These are phyloP conservation scores for Mortierella polycephala DNA, from an alignment of 371 early-diverging fungal species.

Conservation along the genomic window DNA sequence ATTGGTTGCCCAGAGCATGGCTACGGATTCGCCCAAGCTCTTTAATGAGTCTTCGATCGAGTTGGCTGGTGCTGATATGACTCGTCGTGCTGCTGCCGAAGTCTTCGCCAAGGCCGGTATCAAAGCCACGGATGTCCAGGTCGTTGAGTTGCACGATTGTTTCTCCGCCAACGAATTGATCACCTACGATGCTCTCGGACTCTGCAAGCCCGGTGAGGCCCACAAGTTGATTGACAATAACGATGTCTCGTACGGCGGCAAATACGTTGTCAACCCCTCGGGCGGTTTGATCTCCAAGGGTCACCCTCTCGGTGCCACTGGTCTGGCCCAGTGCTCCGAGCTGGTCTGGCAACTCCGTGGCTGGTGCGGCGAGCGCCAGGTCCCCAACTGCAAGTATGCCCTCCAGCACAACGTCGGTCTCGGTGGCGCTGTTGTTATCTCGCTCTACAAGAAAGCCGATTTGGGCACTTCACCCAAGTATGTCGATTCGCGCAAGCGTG, in stretches of 20 bases:
- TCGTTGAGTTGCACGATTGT: conserved; percentile 86
- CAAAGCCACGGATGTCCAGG: conserved; percentile 70
- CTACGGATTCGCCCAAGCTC: conserved; percentile 76
- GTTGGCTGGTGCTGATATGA: conserved; percentile 81
- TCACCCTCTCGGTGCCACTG: conserved; percentile 86
- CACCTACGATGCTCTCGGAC: conserved; percentile 82
- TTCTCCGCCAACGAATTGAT: conserved; percentile 85
- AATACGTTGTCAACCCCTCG: conserved; percentile 80
- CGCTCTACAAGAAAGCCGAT: conserved; percentile 70
- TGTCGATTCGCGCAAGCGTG: conserved; percentile 64
- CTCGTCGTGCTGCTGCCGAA: conserved; percentile 68
- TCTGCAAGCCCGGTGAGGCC: conserved; percentile 73
- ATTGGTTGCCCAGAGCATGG: conserved; percentile 76
- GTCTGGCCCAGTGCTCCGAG: conserved; percentile 82
- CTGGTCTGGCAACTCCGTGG: conserved; percentile 73
- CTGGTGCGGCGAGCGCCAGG: conserved; percentile 81
- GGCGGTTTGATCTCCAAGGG: conserved; percentile 87
- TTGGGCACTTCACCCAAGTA: conserved; percentile 59
- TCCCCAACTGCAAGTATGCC: conserved; percentile 71
- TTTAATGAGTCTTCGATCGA: conserved; percentile 69
- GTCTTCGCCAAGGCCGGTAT: conserved; percentile 71
- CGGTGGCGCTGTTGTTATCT: conserved; percentile 81
- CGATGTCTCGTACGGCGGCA: conserved; percentile 71
- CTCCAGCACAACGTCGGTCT: conserved; percentile 87
- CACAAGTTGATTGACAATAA: conserved; percentile 67